A percentile compares a stretch with the other conserved stretches of the same genome.
Conservation (phyloP, 2,329 filamentous ascomycete species). For the Plectosphaerella sp. region DNA sequence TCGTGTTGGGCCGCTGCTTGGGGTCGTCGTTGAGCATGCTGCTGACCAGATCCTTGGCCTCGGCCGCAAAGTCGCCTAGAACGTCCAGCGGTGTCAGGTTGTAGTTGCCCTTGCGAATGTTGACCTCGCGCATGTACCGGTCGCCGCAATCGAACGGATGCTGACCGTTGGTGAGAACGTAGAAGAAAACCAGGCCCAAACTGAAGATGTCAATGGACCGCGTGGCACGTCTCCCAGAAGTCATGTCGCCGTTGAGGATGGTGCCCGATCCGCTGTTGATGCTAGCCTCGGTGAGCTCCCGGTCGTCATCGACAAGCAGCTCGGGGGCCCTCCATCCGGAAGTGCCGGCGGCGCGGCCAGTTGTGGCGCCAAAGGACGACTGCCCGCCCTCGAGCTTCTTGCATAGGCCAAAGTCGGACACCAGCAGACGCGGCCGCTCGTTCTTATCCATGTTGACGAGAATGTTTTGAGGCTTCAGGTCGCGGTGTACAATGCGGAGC, state of each 20-base stretch:
- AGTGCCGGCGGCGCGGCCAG: constrained; percentile 87
- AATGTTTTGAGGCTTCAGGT: constrained; percentile 97
- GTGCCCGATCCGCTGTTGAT: constrained; percentile 58
- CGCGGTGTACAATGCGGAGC: constrained; percentile 91
- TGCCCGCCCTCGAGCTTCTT: constrained; percentile 95
- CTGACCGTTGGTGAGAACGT: constrained; percentile 86
- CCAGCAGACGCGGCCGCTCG: constrained; percentile 75
- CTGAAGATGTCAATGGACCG: constrained; percentile 97
- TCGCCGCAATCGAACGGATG: constrained; percentile 95
- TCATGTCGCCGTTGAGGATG: constrained; percentile 54
- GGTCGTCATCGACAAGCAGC: constrained; percentile 68
- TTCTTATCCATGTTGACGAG: constrained; percentile 72
- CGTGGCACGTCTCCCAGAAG: constrained; percentile 74
- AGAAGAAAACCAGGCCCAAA: constrained; percentile 95
- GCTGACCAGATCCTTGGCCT: constrained; percentile 81
- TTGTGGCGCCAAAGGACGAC: constrained; percentile 91
- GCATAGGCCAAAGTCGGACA: constrained; percentile 95
- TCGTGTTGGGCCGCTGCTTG: constrained; percentile 62
- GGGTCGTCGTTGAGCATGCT: constrained; percentile 66
- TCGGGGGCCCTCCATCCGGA: constrained; percentile 96
- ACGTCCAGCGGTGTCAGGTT: constrained; percentile 66
- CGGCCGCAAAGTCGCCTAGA: constrained; percentile 78
- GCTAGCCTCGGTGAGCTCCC: constrained; percentile 44
- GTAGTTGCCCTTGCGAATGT: constrained; percentile 87
- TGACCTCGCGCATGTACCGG: constrained; percentile 92